Conservation (phyloP, 1,139 yeast genomes). For the Yamadazyma friedrichii region DNA sequence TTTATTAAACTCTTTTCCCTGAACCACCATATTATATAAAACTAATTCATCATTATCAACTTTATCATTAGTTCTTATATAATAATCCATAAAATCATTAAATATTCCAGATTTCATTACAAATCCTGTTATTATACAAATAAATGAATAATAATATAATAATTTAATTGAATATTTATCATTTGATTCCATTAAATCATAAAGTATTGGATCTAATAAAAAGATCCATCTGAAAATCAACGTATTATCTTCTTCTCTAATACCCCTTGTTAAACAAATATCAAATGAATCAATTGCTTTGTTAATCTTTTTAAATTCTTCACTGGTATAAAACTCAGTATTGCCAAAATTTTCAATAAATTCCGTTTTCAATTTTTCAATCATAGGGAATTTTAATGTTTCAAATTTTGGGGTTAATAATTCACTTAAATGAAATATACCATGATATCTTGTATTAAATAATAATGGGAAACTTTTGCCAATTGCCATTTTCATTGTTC, state of each 20-base stretch:
- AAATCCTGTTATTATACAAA: slow-evolving; percentile 22
- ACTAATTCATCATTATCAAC: slow-evolving; percentile 5
- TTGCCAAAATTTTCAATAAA: slow-evolving; percentile 12
- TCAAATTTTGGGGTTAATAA: slow-evolving; percentile 10
- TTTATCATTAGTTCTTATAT: slow-evolving; percentile 7
- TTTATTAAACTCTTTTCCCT: slow-evolving; percentile 7
- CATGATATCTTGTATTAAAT: slow-evolving; percentile 15
- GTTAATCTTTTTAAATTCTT: slow-evolving; percentile 3
- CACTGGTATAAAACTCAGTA: not conserved
- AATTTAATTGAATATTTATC: slow-evolving; percentile 26
- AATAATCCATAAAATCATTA: slow-evolving; percentile 28
- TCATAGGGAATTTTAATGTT: slow-evolving; percentile 17
- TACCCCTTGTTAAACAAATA: slow-evolving; percentile 15
- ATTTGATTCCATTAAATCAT: slow-evolving; percentile 19
- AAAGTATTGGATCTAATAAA: slow-evolving; percentile 17
- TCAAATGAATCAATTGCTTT: slow-evolving; percentile 10
- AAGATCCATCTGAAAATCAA: slow-evolving; percentile 31
- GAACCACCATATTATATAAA: slow-evolving; percentile 1
- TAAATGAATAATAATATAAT: slow-evolving; percentile 22
- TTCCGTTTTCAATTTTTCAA: slow-evolving; percentile 15
- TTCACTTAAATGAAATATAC: slow-evolving; percentile 15
- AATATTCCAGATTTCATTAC: slow-evolving; percentile 22
- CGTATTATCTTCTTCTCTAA: slow-evolving; percentile 22
- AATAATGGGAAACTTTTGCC: slow-evolving; percentile 14
- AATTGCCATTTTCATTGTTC: slow-evolving; percentile 19